Conservation (phyloP, 768 basidiomycete genomes). For the Termitomyces sp. region DNA sequence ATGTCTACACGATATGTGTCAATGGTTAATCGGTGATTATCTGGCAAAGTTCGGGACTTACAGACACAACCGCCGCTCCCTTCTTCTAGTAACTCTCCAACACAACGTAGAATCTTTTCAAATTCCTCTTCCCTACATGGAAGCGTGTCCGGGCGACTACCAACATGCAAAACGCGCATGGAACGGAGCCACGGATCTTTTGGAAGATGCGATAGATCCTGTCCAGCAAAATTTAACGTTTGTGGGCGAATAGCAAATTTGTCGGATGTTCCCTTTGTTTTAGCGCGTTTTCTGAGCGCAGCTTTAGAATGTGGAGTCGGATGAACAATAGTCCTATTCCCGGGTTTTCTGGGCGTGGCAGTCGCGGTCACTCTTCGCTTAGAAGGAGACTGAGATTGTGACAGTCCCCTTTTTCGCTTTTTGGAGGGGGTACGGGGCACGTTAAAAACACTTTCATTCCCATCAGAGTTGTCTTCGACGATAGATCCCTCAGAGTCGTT, state of each 20-base stretch:
- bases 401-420: slow-evolving; percentile 35
- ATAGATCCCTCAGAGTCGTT: slow-evolving; percentile 11
- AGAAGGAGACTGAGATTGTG: slow-evolving; percentile 15
- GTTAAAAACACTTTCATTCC: slow-evolving; percentile 23
- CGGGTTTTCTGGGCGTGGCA: slow-evolving; percentile 27
- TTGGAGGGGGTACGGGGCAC: slow-evolving; percentile 46
- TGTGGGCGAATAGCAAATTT: slow-evolving; percentile 22
- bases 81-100: slow-evolving; percentile 84
- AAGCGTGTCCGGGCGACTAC: slow-evolving; percentile 81
- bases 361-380: slow-evolving; percentile 15
- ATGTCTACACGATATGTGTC: slow-evolving; percentile 59
- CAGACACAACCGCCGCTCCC: slow-evolving; percentile 95
- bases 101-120: slow-evolving; percentile 61
- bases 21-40: slow-evolving; percentile 1
- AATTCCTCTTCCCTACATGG: slow-evolving; percentile 91
- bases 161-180: slow-evolving; percentile 90
- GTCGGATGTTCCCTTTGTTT: slow-evolving; percentile 12
- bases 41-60: slow-evolving; percentile 32
- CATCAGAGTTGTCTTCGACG: slow-evolving; percentile 25
- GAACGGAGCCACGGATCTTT: slow-evolving; percentile 80
- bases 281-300: slow-evolving; percentile 43
- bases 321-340: slow-evolving; percentile 37
- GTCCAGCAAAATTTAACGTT: slow-evolving; percentile 23
- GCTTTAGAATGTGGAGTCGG: slow-evolving; percentile 78
- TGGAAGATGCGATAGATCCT: slow-evolving; percentile 49